Base-by-base conservation (phyloP, 768 basidiomycete genomes). In the Leccinum sublutescens region DNA sequence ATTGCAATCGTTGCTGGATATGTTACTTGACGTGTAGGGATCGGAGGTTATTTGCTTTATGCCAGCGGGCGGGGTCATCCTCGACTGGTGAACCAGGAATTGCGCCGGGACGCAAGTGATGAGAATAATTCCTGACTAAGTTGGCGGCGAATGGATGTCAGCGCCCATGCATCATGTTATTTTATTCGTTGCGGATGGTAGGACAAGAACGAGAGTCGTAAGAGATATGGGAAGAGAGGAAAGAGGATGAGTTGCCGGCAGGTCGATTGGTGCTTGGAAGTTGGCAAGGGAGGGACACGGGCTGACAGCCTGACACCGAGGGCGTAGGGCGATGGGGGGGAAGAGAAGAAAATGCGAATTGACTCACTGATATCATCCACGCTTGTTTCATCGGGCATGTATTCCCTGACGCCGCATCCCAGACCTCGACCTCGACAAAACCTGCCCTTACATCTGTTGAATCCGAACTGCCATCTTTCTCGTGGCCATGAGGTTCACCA, bases 41-140 rank as follows among this genome's bases (percentile, higher is more conserved):
- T 51, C 50, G 12, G 60, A 60, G 0, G 53, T 53, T 10, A 59
- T 50, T 55, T 56, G 27, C 11, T 53, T 51, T 27, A 52, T 34
- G 15, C 58, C 52, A 27, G 29, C 29, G 29, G 29, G 43, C 47
- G 31, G 51, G 52, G 34, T 62, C 66, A 38, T 57, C 60, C 31
- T 8, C 51, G 19, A 12, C 27, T 25, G 58, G 36, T 48, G 61
- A 59, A 56, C 51, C 58, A 52, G 69, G 65, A 45, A 70, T 34
- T 54, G 60, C 60, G 21, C 62, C 14, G 11, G 71, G 62, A 55
- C 84, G 74, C 65, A 96, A 82, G 75, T 95, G 88, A 15, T 93
- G 93, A 48, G 90, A 90, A 72, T 95, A 95, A 70, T 95, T 94
- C 80, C 84, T 82, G 80, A 93, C 91, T 90, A 95, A 78, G 82